Evolutionary conservation across 176 grass and related monocot species (phyloP).

Genomic region (Carex cristatella): DNA sequence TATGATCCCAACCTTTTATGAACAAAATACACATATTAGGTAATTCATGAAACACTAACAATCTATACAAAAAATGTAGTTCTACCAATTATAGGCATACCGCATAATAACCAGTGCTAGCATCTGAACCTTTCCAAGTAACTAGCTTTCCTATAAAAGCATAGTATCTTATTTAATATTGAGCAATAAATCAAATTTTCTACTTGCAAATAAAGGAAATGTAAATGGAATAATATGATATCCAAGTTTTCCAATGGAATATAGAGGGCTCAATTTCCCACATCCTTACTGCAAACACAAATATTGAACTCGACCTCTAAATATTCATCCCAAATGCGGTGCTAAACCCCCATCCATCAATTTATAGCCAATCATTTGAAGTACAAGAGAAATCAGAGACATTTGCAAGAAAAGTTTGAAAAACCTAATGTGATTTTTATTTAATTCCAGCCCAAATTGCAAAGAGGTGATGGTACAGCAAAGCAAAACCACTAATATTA

Average conservation of each 20-base stretch:
- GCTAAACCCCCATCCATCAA: neutral
- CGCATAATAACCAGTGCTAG: slow-evolving; percentile 46
- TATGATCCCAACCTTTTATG: slow-evolving; percentile 74
- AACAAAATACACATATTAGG: neutral
- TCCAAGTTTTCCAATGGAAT: neutral
- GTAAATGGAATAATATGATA: neutral
- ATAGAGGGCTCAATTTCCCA: neutral
- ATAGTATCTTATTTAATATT: neutral
- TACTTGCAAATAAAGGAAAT: neutral
- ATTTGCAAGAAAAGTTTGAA: neutral
- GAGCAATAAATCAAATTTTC: neutral
- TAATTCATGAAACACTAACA: neutral
- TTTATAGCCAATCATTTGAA: neutral
- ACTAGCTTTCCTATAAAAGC: slow-evolving; percentile 50
- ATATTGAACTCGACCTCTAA: neutral
- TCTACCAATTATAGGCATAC: slow-evolving; percentile 16
- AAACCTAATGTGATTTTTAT: neutral
- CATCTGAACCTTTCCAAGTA: slow-evolving; percentile 61
- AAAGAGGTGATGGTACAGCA: neutral
- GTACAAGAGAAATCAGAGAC: neutral
- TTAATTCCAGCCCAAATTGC: neutral
- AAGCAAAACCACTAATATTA: neutral
- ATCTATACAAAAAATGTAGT: neutral
- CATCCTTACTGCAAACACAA: neutral
- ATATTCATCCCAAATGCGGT: neutral